A percentile compares a stretch with the other conserved stretches of the same genome.
These are phyloP conservation scores for Xylaria sp. DNA, from an alignment of 2,329 filamentous ascomycete species.

Conservation along the genomic window DNA sequence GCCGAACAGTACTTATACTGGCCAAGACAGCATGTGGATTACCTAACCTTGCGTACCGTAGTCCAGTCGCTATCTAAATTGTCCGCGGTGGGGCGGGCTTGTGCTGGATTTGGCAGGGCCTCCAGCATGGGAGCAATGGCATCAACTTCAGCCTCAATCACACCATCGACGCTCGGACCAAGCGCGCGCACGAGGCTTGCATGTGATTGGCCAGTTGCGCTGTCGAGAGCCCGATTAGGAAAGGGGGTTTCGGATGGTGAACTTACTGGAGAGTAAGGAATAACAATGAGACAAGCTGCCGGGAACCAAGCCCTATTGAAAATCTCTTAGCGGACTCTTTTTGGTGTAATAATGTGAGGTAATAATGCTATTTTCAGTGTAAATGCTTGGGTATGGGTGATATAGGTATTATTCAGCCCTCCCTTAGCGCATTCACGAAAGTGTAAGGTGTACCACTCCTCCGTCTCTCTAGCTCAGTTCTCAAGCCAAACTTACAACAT, in stretches of 20 bases:
- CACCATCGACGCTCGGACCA: slow-evolving; percentile 43
- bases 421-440: neutral
- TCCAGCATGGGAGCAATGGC: slow-evolving; percentile 30
- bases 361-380: neutral
- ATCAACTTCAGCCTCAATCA: slow-evolving; percentile 44
- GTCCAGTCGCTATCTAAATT: neutral
- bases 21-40: neutral
- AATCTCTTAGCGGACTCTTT: neutral
- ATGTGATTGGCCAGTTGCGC: slow-evolving; percentile 34
- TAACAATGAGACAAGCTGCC: neutral
- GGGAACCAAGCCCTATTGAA: slow-evolving; percentile 9
- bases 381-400: neutral
- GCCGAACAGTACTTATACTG: no score
- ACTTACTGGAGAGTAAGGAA: neutral
- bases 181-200: neutral
- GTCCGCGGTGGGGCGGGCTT: neutral
- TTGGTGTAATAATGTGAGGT: neutral
- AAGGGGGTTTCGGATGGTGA: slow-evolving; percentile 17
- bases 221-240: slow-evolving; percentile 34
- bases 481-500: neutral
- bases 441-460: neutral
- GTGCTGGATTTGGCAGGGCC: slow-evolving; percentile 2
- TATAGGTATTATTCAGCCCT: neutral
- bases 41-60: neutral
- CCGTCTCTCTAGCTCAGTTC: neutral